These are phyloP conservation scores for Diospyros lotus DNA, from an alignment of 148 eudicot species.

Conservation along the genomic window DNA sequence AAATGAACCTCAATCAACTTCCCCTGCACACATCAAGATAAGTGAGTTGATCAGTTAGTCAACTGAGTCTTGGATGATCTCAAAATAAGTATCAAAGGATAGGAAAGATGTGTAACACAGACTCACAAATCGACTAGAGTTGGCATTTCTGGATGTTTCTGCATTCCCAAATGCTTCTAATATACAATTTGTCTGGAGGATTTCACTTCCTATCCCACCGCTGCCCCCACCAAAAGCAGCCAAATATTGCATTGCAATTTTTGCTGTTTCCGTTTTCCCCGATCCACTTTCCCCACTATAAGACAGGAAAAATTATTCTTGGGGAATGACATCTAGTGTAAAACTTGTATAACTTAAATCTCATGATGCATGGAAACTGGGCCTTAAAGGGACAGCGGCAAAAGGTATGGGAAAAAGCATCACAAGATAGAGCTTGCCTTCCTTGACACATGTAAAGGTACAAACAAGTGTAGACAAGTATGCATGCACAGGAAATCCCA, in stretches of 20 bases:
- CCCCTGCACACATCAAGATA: conserved; percentile 52
- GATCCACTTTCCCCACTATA: conserved; percentile 97
- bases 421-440: background rate
- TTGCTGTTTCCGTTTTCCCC: conserved; percentile 97
- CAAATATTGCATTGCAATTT: conserved; percentile 86
- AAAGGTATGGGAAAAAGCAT: conserved; percentile 9
- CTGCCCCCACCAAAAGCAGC: conserved; percentile 76
- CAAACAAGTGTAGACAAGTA: background rate
- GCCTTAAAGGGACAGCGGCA: background rate
- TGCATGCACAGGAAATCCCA: too few species aligned
- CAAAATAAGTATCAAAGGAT: background rate
- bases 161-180: conserved; percentile 98
- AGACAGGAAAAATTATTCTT: conserved; percentile 13
- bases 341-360: background rate
- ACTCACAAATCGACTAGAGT: conserved; percentile 93
- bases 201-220: conserved; percentile 61
- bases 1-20: conserved; percentile 89
- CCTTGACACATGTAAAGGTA: background rate
- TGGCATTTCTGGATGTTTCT: conserved; percentile 81
- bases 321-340: background rate
- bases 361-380: background rate
- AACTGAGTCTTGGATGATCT: background rate
- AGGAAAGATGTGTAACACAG: background rate
- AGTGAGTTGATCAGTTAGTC: background rate
- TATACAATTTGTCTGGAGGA: conserved; percentile 71